Conservation (phyloP, 1,284 basidiomycete species). For the Tilletiopsis washingtonensis region DNA sequence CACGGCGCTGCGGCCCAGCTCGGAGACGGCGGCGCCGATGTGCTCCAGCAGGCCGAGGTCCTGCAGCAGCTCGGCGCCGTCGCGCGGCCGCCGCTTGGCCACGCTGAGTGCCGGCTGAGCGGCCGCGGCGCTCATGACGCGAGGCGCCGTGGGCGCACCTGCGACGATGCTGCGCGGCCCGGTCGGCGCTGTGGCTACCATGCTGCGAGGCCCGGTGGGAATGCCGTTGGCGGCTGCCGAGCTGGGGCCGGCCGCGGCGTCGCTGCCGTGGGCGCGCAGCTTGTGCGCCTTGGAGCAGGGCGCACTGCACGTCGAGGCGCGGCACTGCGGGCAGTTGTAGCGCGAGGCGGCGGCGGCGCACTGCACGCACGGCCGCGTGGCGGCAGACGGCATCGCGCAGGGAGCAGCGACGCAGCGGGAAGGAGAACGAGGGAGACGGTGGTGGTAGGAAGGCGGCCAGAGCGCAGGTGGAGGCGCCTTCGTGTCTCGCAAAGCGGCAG, state of each 20-base stretch:
- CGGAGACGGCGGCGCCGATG: neutral
- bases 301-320: conserved; percentile 3
- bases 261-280: neutral
- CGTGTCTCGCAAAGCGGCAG: too few species aligned
- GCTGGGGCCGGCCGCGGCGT: neutral
- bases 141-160: neutral
- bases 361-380: conserved; percentile 2
- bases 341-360: conserved; percentile 5
- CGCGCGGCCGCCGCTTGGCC: too few species aligned
- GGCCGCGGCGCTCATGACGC: neutral
- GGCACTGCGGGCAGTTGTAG: conserved; percentile 11
- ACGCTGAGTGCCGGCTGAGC: neutral
- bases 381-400: conserved; percentile 5
- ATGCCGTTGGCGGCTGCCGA: neutral
- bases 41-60: conserved; percentile 6
- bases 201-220: neutral
- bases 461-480: too few species aligned
- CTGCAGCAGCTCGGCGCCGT: neutral
- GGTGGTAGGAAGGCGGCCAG: too few species aligned
- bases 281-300: conserved; percentile 6
- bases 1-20: neutral
- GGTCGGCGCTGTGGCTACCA: neutral
- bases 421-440: too few species aligned
- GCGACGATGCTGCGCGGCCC: neutral
- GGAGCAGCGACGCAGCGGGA: too few species aligned